phyloP scores from a whole-genome alignment of 495 filamentous ascomycete genomes.

The Aspergillus sparsus region DNA sequence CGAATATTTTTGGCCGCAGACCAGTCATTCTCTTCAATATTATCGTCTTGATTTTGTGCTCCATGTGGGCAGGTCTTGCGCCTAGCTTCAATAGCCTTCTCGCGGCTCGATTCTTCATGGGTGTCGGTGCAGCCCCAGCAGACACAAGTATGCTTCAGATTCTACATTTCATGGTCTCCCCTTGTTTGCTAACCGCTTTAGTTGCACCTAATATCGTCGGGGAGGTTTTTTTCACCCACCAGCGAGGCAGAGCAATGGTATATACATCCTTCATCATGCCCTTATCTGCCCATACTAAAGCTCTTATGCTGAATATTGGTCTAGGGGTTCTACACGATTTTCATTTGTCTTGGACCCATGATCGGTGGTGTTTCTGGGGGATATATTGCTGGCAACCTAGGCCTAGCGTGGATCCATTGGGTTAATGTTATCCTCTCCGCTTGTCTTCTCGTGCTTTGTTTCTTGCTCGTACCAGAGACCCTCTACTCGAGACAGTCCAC shows the following conservation, averaged over 20 bases:
- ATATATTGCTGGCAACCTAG: neutral
- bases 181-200: neutral
- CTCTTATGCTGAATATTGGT: neutral
- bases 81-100: conserved; percentile 32
- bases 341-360: neutral
- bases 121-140: conserved; percentile 32
- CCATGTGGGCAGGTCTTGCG: conserved; percentile 32
- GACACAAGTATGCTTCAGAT: conserved; percentile 36
- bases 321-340: neutral
- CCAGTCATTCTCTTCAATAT: conserved; percentile 35
- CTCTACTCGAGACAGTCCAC: no score
- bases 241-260: neutral
- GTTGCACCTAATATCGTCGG: neutral
- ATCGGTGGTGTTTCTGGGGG: neutral
- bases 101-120: conserved; percentile 33
- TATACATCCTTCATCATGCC: no score
- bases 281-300: no score
- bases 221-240: neutral
- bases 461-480: neutral
- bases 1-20: conserved; percentile 35
- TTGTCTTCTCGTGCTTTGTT: neutral
- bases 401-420: neutral
- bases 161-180: no score
- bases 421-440: neutral
- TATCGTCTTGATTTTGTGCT: conserved; percentile 30